A percentile compares a stretch with the other conserved stretches of the same genome.
Evolutionary conservation across 768 basidiomycete species (phyloP).

Genomic region (Plicaturopsis crispa): DNA sequence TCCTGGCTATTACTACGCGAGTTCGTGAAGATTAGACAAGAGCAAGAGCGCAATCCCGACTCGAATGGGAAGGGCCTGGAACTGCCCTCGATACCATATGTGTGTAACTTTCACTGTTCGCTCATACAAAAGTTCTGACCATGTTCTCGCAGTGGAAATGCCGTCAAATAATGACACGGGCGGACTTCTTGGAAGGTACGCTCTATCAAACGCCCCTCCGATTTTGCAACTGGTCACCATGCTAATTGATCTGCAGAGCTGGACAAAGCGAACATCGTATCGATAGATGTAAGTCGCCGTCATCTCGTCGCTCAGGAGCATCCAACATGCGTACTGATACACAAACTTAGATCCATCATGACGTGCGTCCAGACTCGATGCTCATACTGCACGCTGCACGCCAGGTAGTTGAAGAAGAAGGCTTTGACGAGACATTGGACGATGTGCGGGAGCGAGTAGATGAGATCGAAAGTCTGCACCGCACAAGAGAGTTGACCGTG

Average conservation of each 20-base stretch:
- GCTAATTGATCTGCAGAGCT: slow-evolving; percentile 32
- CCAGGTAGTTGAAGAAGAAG: slow-evolving; percentile 64
- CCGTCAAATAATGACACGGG: slow-evolving; percentile 75
- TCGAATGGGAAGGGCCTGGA: slow-evolving; percentile 22
- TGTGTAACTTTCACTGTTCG: slow-evolving; percentile 17
- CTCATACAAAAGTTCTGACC: slow-evolving; percentile 3
- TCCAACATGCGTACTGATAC: slow-evolving; percentile 6
- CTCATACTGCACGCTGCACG: slow-evolving; percentile 67
- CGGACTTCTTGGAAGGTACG: slow-evolving; percentile 75
- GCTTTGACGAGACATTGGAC: slow-evolving; percentile 73
- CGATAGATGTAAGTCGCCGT: slow-evolving; percentile 59
- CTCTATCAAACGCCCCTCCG: slow-evolving; percentile 5
- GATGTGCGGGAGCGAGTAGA: slow-evolving; percentile 71
- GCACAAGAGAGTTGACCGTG: slow-evolving; percentile 73
- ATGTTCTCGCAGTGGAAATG: slow-evolving; percentile 46
- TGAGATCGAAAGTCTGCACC: slow-evolving; percentile 80
- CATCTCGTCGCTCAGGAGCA: not conserved
- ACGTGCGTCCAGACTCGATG: slow-evolving; percentile 77
- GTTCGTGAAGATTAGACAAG: slow-evolving; percentile 55
- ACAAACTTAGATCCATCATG: slow-evolving; percentile 50
- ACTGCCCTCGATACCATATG: slow-evolving; percentile 62
- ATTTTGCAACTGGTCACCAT: not conserved
- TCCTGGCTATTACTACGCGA: slow-evolving; percentile 73
- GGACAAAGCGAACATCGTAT: slow-evolving; percentile 64
- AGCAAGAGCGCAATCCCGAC: slow-evolving; percentile 36